These are phyloP conservation scores for Chenopodium quinoa DNA, from an alignment of 148 eudicot species.

Conservation along the genomic window DNA sequence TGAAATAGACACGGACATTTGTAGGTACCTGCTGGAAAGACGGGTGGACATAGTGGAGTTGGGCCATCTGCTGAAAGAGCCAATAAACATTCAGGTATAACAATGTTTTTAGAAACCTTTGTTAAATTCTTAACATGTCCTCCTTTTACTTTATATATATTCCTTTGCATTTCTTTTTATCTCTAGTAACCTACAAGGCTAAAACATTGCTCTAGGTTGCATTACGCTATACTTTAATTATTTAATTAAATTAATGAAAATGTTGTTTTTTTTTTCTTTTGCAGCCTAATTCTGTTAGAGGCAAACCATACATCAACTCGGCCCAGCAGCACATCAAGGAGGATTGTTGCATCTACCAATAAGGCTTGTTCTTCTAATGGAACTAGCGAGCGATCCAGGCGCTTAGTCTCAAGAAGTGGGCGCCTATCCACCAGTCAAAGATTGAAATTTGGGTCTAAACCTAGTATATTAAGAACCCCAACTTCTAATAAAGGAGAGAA, in stretches of 20 bases:
- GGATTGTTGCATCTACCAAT: slow-evolving; percentile 39
- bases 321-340: slow-evolving; percentile 42
- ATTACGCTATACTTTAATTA: too few relatives aligned
- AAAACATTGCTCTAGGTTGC: neutral
- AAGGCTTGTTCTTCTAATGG: slow-evolving; percentile 42
- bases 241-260: neutral
- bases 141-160: neutral
- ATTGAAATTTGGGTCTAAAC: slow-evolving; percentile 41
- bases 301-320: slow-evolving; percentile 27
- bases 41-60: slow-evolving; percentile 21
- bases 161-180: neutral
- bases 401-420: slow-evolving; percentile 31
- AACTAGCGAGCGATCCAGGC: slow-evolving; percentile 32
- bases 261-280: neutral
- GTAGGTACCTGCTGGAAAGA: slow-evolving; percentile 33
- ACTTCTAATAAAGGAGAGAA: too few relatives aligned
- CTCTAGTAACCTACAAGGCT: too few relatives aligned
- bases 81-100: slow-evolving; percentile 34
- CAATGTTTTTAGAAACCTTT: neutral
- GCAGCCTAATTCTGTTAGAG: slow-evolving; percentile 36
- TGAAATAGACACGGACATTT: neutral
- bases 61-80: slow-evolving; percentile 33
- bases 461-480: slow-evolving; percentile 39
- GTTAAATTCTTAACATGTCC: neutral
- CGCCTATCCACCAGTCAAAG: slow-evolving; percentile 35